These are phyloP conservation scores for Phoma sp. DNA, from an alignment of 2,329 filamentous ascomycete species.

Conservation along the genomic window DNA sequence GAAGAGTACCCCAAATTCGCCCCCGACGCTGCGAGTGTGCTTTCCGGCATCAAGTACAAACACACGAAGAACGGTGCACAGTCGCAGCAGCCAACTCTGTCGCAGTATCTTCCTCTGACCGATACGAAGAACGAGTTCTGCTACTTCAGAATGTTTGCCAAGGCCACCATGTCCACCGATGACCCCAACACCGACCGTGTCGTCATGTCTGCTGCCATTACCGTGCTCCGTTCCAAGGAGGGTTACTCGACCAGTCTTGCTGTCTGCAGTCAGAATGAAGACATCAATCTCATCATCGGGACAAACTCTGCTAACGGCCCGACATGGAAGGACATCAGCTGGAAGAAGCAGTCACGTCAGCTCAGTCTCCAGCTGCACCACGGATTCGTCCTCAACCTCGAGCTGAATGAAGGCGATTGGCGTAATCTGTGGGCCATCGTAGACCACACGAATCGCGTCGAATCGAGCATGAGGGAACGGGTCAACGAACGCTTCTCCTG, in stretches of 20 bases:
- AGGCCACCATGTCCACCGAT: slow-evolving; percentile 75
- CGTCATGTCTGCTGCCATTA: slow-evolving; percentile 75
- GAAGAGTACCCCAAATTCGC: slow-evolving; percentile 76
- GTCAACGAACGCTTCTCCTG: slow-evolving; percentile 74
- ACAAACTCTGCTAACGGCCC: slow-evolving; percentile 70
- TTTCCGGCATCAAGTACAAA: slow-evolving; percentile 51
- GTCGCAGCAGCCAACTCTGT: slow-evolving; percentile 56
- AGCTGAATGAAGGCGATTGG: slow-evolving; percentile 78
- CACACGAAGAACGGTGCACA: slow-evolving; percentile 42
- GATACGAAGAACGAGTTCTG: slow-evolving; percentile 77
- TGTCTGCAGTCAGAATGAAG: slow-evolving; percentile 79
- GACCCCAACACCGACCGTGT: slow-evolving; percentile 70
- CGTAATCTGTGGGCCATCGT: slow-evolving; percentile 81
- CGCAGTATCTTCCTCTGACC: slow-evolving; percentile 76
- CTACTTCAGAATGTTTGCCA: slow-evolving; percentile 78
- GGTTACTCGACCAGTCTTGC: slow-evolving; percentile 75
- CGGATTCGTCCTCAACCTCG: slow-evolving; percentile 74
- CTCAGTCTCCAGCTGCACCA: slow-evolving; percentile 75
- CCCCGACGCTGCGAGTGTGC: slow-evolving; percentile 72
- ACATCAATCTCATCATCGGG: slow-evolving; percentile 77
- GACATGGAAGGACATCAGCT: slow-evolving; percentile 82
- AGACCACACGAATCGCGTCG: slow-evolving; percentile 80
- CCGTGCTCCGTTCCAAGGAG: slow-evolving; percentile 72
- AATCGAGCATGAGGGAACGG: slow-evolving; percentile 71
- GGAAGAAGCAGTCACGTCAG: slow-evolving; percentile 71